phyloP scores from a whole-genome alignment of 2,329 filamentous ascomycete genomes.

The Pyrenochaeta sp. region DNA sequence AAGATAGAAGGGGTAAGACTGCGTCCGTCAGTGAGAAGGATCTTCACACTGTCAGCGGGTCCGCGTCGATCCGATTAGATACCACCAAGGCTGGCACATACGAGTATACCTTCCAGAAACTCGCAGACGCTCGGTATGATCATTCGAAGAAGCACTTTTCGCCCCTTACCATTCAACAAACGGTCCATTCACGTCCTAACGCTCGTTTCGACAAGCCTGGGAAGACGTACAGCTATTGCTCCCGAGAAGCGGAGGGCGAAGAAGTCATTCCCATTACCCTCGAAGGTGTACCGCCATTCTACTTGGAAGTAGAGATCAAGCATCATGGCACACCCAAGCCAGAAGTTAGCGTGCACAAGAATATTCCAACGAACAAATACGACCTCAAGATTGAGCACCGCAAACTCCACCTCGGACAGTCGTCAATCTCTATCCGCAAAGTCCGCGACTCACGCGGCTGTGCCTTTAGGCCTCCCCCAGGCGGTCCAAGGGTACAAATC shows the following conservation, averaged over 20 bases:
- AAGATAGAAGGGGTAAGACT: slow-evolving; percentile 69
- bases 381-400: slow-evolving; percentile 85
- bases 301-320: slow-evolving; percentile 90
- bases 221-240: slow-evolving; percentile 95
- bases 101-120: slow-evolving; percentile 82
- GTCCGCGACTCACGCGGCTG: slow-evolving; percentile 89
- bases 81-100: slow-evolving; percentile 84
- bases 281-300: slow-evolving; percentile 85
- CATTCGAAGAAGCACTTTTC: slow-evolving; percentile 71
- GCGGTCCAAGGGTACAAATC: slow-evolving; percentile 82
- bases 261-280: slow-evolving; percentile 89
- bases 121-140: slow-evolving; percentile 88
- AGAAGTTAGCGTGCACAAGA: slow-evolving; percentile 81
- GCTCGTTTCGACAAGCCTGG: slow-evolving; percentile 85
- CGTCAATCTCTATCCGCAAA: slow-evolving; percentile 86
- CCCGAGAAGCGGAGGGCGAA: slow-evolving; percentile 80
- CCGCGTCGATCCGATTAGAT: slow-evolving; percentile 84
- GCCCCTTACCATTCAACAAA: slow-evolving; percentile 78
- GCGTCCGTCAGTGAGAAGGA: slow-evolving; percentile 68
- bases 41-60: slow-evolving; percentile 78
- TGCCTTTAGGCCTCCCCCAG: slow-evolving; percentile 72
- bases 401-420: slow-evolving; percentile 86
- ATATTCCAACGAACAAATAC: slow-evolving; percentile 78
- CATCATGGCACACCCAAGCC: slow-evolving; percentile 83
- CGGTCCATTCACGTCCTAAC: slow-evolving; percentile 82